Conservation (phyloP, 306 rosid genomes). For the Quercus glauca region DNA sequence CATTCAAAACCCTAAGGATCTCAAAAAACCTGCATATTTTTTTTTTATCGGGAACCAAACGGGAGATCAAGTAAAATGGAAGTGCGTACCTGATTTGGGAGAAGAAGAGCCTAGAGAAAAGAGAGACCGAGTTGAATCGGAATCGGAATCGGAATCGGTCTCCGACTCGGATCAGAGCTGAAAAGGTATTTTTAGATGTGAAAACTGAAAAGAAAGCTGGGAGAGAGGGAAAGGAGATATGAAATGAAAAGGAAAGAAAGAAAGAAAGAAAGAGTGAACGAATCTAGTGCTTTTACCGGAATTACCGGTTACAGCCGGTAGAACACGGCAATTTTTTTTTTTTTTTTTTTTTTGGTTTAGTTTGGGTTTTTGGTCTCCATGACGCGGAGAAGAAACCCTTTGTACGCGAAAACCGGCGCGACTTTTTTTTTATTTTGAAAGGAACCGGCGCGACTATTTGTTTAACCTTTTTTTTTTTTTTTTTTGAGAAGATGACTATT, state of each 20-base stretch:
- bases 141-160: conserved; percentile 22
- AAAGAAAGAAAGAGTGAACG: too few species aligned
- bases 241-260: background rate
- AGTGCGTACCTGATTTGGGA: background rate
- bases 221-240: background rate
- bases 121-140: conserved; percentile 23
- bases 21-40: background rate
- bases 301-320: conserved; percentile 45
- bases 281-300: background rate
- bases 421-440: background rate
- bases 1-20: background rate
- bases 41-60: conserved; percentile 2
- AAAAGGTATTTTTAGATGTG: background rate
- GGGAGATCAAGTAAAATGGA: background rate
- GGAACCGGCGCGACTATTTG: background rate
- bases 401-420: background rate
- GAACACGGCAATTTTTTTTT: background rate
- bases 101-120: conserved; percentile 32
- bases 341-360: too few species aligned
- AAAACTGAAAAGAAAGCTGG: too few species aligned
- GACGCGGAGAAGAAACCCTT: conserved; percentile 30
- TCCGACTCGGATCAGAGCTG: conserved; percentile 5
- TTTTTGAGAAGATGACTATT: too few species aligned
- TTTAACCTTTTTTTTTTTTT: too few species aligned
- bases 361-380: background rate